Evolutionary conservation across 225 moss, liverwort and hornwort genomes (phyloP), one percentile per base, ranked within the genome.

Genomic region (Antitrichia curtipendula): DNA sequence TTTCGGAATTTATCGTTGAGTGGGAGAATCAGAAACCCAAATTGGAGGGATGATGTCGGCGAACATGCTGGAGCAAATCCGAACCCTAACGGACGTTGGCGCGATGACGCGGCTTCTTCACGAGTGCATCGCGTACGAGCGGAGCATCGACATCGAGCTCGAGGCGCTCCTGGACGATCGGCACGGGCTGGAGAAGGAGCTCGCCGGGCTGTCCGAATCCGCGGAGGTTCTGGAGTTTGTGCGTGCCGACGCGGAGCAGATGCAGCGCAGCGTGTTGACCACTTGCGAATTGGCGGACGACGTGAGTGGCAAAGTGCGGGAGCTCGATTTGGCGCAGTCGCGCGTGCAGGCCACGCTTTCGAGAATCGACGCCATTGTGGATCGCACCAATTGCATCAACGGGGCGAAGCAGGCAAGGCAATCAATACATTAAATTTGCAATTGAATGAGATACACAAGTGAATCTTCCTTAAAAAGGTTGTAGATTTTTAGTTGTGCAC

Each of bases 271-370:
- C 84, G 98, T 97, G 59, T 89, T 91, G 40, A 93, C 95, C 29
- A 98, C 95, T 62, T 96, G 96, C 82, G 96, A 95, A 36, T 90
- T 97, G 57, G 98, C 96, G 74, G 98, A 98, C 84, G 95, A 96
- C 72, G 98, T 98, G 70, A 97, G 96, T 69, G 97, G 94, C 16
- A 97, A 98, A 86, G 98, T 98, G 11, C 87, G 96, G 73, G 96
- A 98, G 92, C 93, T 98, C 50, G 98, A 98, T 89, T 88, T 97
- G 85, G 95, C 98, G 47, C 97, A 98, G 87, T 98, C 97, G 45
- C 94, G 97, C 13, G 98, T 98, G 75, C 95, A 95, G 84, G 90
- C 96, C n/a, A 96, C 96, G 18, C 91, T 98, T 56, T 83, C 88
- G 49, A 90, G 92, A 84, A 98, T 98, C 34, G 97, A 97, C 65